These are phyloP conservation scores for Antitrichia curtipendula DNA, from an alignment of 225 moss, liverwort and hornwort genomes.

Conservation along the genomic window DNA sequence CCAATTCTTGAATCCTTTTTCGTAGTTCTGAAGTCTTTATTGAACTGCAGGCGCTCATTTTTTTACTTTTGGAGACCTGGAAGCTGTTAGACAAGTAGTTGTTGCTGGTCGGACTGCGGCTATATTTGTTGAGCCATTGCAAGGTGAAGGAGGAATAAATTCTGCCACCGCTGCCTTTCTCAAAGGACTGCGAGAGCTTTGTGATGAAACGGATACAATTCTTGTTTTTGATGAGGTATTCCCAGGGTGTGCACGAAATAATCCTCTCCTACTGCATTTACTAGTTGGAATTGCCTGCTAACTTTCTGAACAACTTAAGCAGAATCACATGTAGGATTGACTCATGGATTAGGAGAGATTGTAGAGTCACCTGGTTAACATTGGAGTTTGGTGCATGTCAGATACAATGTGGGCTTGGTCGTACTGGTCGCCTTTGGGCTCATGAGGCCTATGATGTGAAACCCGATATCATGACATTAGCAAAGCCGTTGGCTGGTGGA, in stretches of 20 bases:
- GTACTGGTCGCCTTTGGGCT: conserved; percentile 69
- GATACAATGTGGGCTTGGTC: conserved; percentile 75
- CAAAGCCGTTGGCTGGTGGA: conserved; percentile 79
- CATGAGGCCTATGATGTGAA: conserved; percentile 58
- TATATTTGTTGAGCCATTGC: conserved; percentile 75
- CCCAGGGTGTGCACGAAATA: background rate
- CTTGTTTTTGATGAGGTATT: conserved; percentile 83
- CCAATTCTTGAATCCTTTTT: background rate
- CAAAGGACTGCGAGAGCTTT: conserved; percentile 61
- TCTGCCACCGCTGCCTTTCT: conserved; percentile 58
- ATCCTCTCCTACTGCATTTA: background rate
- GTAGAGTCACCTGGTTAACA: background rate
- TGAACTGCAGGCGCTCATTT: conserved; percentile 39
- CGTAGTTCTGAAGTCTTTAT: background rate
- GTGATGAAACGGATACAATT: conserved; percentile 61
- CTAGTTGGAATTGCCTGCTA: background rate
- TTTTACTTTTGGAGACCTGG: conserved; percentile 56
- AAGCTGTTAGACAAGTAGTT: conserved; percentile 24
- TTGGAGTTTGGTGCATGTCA: background rate
- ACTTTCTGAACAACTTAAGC: background rate
- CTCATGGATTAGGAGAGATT: background rate
- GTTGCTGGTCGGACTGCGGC: conserved; percentile 43
- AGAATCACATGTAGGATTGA: background rate
- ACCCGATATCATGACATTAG: conserved; percentile 83
- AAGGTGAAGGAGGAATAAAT: conserved; percentile 79